These are phyloP conservation scores for Prunella vulgaris DNA, from an alignment of 257 asterid genomes.

Conservation along the genomic window DNA sequence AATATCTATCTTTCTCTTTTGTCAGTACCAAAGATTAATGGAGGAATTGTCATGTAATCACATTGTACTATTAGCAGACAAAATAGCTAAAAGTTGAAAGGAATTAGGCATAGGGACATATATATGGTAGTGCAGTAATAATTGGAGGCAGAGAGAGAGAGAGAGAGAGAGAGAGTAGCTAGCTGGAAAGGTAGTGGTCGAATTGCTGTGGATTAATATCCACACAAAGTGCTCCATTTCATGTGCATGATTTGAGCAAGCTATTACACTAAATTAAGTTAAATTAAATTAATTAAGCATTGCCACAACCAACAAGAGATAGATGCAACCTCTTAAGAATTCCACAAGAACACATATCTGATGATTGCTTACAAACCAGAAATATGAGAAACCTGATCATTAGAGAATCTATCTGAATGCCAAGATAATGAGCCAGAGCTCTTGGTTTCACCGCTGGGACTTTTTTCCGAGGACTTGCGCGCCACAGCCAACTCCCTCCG, in stretches of 20 bases:
- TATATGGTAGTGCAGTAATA: conserved; percentile 13
- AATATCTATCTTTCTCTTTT: not conserved
- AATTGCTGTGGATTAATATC: conserved; percentile 15
- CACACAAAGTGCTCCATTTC: conserved; percentile 49
- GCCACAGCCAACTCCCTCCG: conserved; percentile 91
- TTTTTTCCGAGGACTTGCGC: conserved; percentile 73
- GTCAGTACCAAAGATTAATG: not conserved
- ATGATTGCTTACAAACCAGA: no score
- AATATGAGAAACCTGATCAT: conserved; percentile 57
- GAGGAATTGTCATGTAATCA: no score
- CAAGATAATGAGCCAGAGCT: conserved; percentile 83
- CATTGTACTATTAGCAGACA: not conserved
- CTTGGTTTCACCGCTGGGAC: conserved; percentile 82
- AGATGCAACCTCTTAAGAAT: no score
- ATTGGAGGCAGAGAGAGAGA: conserved; percentile 34
- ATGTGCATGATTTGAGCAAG: not conserved
- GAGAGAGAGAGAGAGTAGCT: no score
- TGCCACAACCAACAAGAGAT: no score
- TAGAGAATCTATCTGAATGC: conserved; percentile 76
- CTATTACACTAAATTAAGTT: no score
- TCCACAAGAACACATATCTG: no score
- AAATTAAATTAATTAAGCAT: not conserved
- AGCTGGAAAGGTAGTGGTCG: conserved; percentile 49
- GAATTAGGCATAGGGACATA: conserved; percentile 16
- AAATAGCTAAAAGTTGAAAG: not conserved